phyloP scores from a whole-genome alignment of 2,329 filamentous ascomycete species.

The Pseudonectria buxi region DNA sequence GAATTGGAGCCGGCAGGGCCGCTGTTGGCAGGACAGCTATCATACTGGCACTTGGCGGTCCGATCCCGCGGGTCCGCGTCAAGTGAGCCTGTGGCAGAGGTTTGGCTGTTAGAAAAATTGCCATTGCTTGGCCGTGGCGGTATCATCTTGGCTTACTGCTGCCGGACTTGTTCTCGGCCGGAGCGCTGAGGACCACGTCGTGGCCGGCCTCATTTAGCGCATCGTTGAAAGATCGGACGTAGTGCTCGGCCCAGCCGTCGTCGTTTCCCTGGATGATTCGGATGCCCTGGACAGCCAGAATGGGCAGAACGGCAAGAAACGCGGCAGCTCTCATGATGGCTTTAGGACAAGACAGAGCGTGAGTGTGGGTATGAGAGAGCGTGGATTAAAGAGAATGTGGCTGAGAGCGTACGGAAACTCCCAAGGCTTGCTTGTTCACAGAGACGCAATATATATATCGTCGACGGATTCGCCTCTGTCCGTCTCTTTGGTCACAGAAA shows the following conservation, averaged over 20 bases:
- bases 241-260: slow-evolving; percentile 67
- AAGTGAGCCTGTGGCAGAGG: slow-evolving; percentile 39
- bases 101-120: slow-evolving; percentile 4
- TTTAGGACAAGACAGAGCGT: neutral
- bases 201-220: slow-evolving; percentile 49
- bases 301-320: slow-evolving; percentile 16
- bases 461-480: no score
- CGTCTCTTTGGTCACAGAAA: no score
- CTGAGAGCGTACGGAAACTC: no score
- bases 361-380: no score
- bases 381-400: no score
- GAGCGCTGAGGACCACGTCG: slow-evolving; percentile 56
- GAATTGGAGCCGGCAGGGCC: slow-evolving; percentile 50
- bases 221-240: slow-evolving; percentile 54
- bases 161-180: slow-evolving; percentile 61
- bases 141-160: slow-evolving; percentile 35
- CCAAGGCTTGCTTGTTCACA: no score
- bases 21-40: slow-evolving; percentile 52
- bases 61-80: slow-evolving; percentile 40
- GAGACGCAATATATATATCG: no score
- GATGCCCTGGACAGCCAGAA: slow-evolving; percentile 26
- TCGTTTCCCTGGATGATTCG: slow-evolving; percentile 63
- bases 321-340: slow-evolving; percentile 20
- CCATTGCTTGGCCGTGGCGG: neutral
- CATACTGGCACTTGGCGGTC: slow-evolving; percentile 49